Conservation (phyloP, 2,329 filamentous ascomycete genomes). For the Aspergillus luchuensis region DNA sequence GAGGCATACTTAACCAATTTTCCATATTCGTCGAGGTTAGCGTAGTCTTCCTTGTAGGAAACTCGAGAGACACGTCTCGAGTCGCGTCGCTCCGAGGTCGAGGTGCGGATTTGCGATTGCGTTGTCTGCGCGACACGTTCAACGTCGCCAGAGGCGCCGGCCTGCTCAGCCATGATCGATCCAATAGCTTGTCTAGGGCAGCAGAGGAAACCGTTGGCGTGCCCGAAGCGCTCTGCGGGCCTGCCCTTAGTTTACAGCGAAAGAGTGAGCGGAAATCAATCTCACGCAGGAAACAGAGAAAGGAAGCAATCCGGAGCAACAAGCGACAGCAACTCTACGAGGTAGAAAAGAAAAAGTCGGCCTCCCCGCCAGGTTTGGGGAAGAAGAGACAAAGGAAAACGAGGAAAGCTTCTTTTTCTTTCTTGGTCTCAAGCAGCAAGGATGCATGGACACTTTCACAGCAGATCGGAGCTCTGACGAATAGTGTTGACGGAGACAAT, state of each 20-base stretch:
- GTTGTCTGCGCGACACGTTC: conserved; percentile 19
- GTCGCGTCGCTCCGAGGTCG: conserved; percentile 22
- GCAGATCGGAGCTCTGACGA: neutral
- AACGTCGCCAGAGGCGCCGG: conserved; percentile 18
- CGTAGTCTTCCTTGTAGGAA: conserved; percentile 36
- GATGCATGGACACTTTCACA: neutral
- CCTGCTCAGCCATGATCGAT: conserved; percentile 28
- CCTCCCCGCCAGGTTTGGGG: conserved; percentile 2
- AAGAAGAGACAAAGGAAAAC: neutral
- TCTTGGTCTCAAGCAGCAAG: conserved; percentile 7
- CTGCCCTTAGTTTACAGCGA: conserved; percentile 6
- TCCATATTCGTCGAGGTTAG: conserved; percentile 62
- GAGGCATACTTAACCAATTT: conserved; percentile 69
- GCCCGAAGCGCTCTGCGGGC: conserved; percentile 8
- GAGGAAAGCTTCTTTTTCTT: conserved; percentile 1
- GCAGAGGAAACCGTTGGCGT: conserved; percentile 6
- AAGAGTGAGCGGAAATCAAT: conserved; percentile 8
- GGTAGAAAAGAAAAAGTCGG: neutral
- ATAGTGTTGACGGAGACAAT: conserved; percentile 20
- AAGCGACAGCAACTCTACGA: neutral
- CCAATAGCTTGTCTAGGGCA: conserved; percentile 10
- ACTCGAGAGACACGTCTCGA: conserved; percentile 38
- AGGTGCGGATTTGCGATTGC: conserved; percentile 25
- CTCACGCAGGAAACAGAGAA: conserved; percentile 8
- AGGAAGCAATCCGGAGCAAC: neutral